Conservation (phyloP, 768 basidiomycete species). For the Boletus reticulatus region DNA sequence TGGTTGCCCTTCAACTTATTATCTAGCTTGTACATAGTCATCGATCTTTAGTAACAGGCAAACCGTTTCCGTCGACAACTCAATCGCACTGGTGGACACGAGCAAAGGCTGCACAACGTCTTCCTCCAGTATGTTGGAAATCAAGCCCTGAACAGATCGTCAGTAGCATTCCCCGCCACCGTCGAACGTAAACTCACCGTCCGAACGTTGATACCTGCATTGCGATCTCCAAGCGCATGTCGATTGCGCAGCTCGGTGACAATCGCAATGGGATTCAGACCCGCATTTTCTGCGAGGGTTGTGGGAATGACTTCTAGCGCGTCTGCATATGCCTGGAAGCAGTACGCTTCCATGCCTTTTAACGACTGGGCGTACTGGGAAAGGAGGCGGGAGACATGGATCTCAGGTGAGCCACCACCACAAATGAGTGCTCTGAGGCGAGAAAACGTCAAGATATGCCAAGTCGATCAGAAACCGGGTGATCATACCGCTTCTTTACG, state of each 20-base stretch:
- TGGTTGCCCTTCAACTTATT: constrained; percentile 11
- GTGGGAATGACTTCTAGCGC: constrained; percentile 97
- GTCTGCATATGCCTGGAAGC: constrained; percentile 98
- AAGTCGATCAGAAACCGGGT: neutral
- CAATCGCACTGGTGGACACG: constrained; percentile 93
- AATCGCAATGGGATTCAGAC: constrained; percentile 95
- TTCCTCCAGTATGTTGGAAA: constrained; percentile 96
- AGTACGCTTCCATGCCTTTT: constrained; percentile 98
- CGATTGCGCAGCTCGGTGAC: constrained; percentile 97
- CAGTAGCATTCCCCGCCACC: neutral
- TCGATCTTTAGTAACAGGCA: constrained; percentile 94
- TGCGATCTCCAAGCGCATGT: constrained; percentile 91
- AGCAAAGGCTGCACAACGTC: constrained; percentile 95
- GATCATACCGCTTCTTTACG: constrained; percentile 89
- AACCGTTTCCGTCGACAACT: constrained; percentile 97
- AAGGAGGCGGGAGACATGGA: constrained; percentile 90
- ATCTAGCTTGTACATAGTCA: constrained; percentile 84
- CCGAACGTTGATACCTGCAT: constrained; percentile 97
- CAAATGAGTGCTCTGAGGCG: constrained; percentile 78
- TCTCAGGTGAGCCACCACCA: constrained; percentile 97
- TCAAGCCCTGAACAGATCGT: constrained; percentile 65
- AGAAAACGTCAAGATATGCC: neutral
- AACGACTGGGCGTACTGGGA: constrained; percentile 90
- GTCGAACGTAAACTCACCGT: constrained; percentile 55
- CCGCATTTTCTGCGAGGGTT: constrained; percentile 97